Conservation (phyloP, 805 yeast species). For the Kazachstania psychrophila region DNA sequence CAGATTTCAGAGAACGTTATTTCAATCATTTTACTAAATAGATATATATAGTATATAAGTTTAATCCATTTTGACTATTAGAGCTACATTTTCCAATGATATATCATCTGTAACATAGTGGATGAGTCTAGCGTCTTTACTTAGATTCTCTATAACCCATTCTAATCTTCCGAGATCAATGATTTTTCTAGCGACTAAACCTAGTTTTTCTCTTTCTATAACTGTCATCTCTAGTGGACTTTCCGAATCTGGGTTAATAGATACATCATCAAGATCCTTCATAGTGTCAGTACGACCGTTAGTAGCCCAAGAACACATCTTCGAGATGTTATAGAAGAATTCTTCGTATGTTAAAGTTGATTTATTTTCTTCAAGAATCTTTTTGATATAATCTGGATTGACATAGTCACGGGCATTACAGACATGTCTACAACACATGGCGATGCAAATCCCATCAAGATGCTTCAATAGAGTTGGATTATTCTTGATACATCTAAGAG, state of each 20-base stretch:
- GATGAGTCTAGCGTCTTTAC: slow-evolving; percentile 37
- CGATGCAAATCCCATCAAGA: slow-evolving; percentile 59
- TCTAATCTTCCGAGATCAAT: slow-evolving; percentile 59
- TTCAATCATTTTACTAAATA: slow-evolving; percentile 50
- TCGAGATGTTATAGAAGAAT: slow-evolving; percentile 43
- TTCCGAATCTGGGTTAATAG: background rate
- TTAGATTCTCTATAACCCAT: slow-evolving; percentile 36
- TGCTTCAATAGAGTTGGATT: slow-evolving; percentile 15
- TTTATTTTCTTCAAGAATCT: slow-evolving; percentile 33
- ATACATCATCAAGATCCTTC: slow-evolving; percentile 28
- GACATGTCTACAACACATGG: slow-evolving; percentile 89
- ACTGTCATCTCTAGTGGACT: slow-evolving; percentile 34
- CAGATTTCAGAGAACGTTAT: slow-evolving; percentile 70
- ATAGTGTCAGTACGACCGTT: slow-evolving; percentile 47
- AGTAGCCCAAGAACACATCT: slow-evolving; percentile 84
- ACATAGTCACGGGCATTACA: slow-evolving; percentile 47
- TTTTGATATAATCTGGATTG: slow-evolving; percentile 18
- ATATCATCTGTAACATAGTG: slow-evolving; percentile 48
- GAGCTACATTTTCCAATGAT: slow-evolving; percentile 64
- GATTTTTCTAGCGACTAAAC: slow-evolving; percentile 59
- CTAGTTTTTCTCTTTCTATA: slow-evolving; percentile 48
- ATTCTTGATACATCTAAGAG: slow-evolving; percentile 53
- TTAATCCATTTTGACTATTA: slow-evolving; percentile 26
- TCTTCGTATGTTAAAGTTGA: slow-evolving; percentile 13
- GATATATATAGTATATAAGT: background rate